A percentile compares a stretch with the other conserved stretches of the same genome.
Conservation (phyloP, 2,329 filamentous ascomycete genomes). For the Conoideocrella luteorostrata region DNA sequence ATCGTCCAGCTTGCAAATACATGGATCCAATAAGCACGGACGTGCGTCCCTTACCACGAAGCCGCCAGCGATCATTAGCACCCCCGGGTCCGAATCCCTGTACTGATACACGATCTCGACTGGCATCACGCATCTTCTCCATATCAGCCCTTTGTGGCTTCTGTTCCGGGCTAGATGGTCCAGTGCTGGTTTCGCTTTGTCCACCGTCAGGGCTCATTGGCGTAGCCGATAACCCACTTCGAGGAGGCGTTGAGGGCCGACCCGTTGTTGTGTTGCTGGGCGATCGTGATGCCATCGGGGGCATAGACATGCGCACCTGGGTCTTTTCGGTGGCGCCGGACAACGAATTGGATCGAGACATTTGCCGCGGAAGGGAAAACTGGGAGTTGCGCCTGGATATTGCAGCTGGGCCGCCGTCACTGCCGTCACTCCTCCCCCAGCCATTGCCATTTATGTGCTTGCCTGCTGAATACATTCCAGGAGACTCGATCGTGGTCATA, state of each 20-base stretch:
- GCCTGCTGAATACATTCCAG: conserved; percentile 44
- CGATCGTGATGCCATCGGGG: conserved; percentile 48
- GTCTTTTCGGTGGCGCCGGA: conserved; percentile 49
- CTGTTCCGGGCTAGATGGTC: conserved; percentile 36
- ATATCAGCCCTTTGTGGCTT: conserved; percentile 30
- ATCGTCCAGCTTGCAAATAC: conserved; percentile 83
- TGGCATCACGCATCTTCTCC: conserved; percentile 41
- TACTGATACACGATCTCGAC: conserved; percentile 53
- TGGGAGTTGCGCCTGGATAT: conserved; percentile 50
- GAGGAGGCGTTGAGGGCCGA: conserved; percentile 45
- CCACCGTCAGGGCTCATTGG: conserved; percentile 44
- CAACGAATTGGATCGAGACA: conserved; percentile 48
- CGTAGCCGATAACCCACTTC: conserved; percentile 41
- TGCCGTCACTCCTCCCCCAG: conserved; percentile 28
- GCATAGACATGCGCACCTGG: conserved; percentile 75
- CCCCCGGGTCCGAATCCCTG: conserved; percentile 68
- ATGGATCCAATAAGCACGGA: conserved; percentile 76
- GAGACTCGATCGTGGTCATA: conserved; percentile 71
- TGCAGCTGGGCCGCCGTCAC: conserved; percentile 30
- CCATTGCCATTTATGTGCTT: conserved; percentile 34
- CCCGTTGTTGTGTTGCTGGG: conserved; percentile 37
- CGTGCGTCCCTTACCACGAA: conserved; percentile 73
- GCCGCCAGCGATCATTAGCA: conserved; percentile 68
- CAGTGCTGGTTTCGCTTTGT: conserved; percentile 27
- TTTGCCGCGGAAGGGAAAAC: conserved; percentile 33